Conservation (phyloP, 2,329 filamentous ascomycete genomes). For the Sodiomyces alkalinus region DNA sequence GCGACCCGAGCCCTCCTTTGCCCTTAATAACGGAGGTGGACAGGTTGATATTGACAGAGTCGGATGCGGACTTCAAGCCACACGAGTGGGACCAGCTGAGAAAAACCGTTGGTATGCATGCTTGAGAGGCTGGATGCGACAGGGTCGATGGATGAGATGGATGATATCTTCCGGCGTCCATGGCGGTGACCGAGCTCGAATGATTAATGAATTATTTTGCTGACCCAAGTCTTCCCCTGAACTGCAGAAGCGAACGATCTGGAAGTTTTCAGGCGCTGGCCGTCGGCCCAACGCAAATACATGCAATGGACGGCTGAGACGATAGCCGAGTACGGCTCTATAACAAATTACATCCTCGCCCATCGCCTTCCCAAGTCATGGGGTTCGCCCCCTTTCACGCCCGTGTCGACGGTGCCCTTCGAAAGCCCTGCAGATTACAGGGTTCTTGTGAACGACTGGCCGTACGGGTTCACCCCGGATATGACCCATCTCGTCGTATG, state of each 20-base stretch:
- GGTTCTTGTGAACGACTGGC: conserved; percentile 84
- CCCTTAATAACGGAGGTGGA: conserved; percentile 45
- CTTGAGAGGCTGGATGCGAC: no score
- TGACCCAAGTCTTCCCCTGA: background rate
- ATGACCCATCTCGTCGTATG: conserved; percentile 81
- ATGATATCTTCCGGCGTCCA: no score
- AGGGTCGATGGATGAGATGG: no score
- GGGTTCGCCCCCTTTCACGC: conserved; percentile 43
- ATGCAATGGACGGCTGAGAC: conserved; percentile 60
- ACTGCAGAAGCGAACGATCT: conserved; percentile 43
- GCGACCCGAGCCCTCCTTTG: conserved; percentile 35
- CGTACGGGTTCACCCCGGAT: conserved; percentile 56
- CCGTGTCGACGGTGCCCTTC: conserved; percentile 35
- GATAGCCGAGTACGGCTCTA: conserved; percentile 59
- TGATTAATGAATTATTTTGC: background rate
- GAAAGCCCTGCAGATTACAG: conserved; percentile 42
- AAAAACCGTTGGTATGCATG: conserved; percentile 43
- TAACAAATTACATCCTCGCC: conserved; percentile 62
- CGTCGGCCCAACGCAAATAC: conserved; percentile 67
- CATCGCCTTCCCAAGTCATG: conserved; percentile 55
- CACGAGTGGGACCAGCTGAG: conserved; percentile 63
- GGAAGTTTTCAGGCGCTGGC: conserved; percentile 60
- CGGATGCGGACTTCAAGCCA: conserved; percentile 54
- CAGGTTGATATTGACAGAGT: conserved; percentile 41
- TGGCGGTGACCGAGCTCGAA: no score